Percentiles rank a stretch among this genome's conserved stretches.
phyloP scores from a whole-genome alignment of 2,329 filamentous ascomycete species.

The Podosphaera xanthii region DNA sequence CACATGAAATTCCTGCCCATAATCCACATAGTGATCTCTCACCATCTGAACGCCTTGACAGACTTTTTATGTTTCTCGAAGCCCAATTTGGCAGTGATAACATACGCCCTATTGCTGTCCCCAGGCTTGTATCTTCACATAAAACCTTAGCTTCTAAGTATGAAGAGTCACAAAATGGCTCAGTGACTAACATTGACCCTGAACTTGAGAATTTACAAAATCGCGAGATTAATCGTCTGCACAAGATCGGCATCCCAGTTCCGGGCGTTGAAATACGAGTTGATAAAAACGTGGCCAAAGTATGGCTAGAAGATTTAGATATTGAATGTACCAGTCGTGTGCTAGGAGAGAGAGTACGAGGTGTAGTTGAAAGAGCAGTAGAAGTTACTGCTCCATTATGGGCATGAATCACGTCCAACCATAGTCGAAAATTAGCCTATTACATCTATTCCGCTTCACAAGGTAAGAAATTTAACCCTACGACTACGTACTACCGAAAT shows the following conservation, averaged over 20 bases:
- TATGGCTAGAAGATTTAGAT: slow-evolving; percentile 82
- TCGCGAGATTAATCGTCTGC: slow-evolving; percentile 53
- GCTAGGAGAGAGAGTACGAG: slow-evolving; percentile 62
- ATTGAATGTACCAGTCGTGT: slow-evolving; percentile 66
- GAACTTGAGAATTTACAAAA: slow-evolving; percentile 19
- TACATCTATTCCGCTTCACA: no score
- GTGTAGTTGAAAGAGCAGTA: slow-evolving; percentile 72
- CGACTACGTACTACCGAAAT: no score
- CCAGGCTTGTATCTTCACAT: slow-evolving; percentile 26
- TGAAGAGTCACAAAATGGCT: slow-evolving; percentile 6
- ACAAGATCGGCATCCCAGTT: slow-evolving; percentile 69
- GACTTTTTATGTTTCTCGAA: slow-evolving; percentile 89
- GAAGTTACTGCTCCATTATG: slow-evolving; percentile 63
- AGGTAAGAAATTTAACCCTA: no score
- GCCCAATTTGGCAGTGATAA: slow-evolving; percentile 79
- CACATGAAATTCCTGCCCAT: slow-evolving; percentile 25
- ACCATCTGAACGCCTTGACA: slow-evolving; percentile 54
- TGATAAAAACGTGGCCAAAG: slow-evolving; percentile 65
- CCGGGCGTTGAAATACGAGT: slow-evolving; percentile 72
- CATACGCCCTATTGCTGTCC: slow-evolving; percentile 49
- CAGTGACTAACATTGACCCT: slow-evolving; percentile 18
- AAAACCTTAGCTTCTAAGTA: slow-evolving; percentile 4
- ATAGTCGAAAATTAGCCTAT: no score
- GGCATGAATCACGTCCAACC: slow-evolving; percentile 1
- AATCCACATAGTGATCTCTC: slow-evolving; percentile 56